Evolutionary conservation across 768 basidiomycete genomes (phyloP), one percentile per base, ranked within the genome.

Genomic region (Russula olivacea): DNA sequence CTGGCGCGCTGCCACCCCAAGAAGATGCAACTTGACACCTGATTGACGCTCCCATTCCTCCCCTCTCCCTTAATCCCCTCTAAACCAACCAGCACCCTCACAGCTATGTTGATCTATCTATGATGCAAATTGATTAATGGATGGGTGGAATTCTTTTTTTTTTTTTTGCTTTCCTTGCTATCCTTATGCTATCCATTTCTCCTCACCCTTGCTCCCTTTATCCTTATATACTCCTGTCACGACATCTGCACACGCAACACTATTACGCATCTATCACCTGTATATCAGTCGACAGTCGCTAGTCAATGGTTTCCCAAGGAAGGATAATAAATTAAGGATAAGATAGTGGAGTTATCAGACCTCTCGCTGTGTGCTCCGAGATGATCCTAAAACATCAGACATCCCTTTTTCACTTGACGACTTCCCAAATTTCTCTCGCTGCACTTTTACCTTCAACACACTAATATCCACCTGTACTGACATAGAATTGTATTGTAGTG

Each of bases 131-230:
- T 28, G 49, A 17, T 50, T 5, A 30, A 40, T 40, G 48, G 30
- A 58, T 51, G 48, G n/a, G 47, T 43, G 61, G 36, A 36, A 0
- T 11, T n/a, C n/a, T 15, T 14, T 43, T 6, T n/a, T 10, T n/a
- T 61, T 36, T 28, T 25, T 36, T 25, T 23, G 56, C 43, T 47
- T 23, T 55, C 45, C 54, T 59, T 49, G 58, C 47, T 64, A 64
- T 60, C 54, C 51, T 64, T 64, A 64, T 64, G 63, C 25, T 60
- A 40, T 60, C 63, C 51, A 50, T 51, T 28, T 53, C 15, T 23
- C 5, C 2, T 32, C 41, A 19, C 41, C 43, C 15, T 40, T 40
- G 14, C 10, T 45, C 3, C 48, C 23, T 9, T 19, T 41, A 38
- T 59, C 23, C 15, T 55, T 59, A 47, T 41, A 30, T 25, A 15